Conservation (phyloP, 768 basidiomycete species). For the Neoboletus subvelutipes region DNA sequence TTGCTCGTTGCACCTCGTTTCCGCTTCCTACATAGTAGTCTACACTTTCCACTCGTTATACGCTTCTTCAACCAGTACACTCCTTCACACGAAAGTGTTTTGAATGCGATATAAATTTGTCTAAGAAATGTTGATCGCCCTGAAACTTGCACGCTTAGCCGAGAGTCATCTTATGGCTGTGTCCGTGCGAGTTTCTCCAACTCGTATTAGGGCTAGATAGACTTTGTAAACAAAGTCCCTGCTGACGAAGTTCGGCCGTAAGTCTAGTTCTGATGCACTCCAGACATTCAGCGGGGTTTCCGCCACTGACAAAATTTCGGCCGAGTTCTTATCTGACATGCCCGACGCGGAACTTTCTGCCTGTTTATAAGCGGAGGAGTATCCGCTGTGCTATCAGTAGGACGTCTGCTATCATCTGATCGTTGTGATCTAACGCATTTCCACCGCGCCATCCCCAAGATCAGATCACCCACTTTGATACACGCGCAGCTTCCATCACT, state of each 20-base stretch:
- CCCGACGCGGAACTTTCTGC: not conserved
- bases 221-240: no score
- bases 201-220: no score
- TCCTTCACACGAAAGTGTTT: constrained; percentile 23
- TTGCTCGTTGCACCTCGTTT: constrained; percentile 19
- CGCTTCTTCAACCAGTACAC: constrained; percentile 26
- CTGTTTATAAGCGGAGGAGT: not conserved
- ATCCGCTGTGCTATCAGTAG: constrained; percentile 3
- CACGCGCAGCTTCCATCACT: not conserved
- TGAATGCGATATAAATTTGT: constrained; percentile 28
- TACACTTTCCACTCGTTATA: constrained; percentile 27
- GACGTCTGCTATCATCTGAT: constrained; percentile 9
- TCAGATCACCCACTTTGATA: constrained; percentile 2
- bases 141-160: not conserved
- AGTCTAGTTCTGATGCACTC: constrained; percentile 5
- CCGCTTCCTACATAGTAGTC: constrained; percentile 17
- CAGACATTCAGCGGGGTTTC: not conserved
- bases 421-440: not conserved
- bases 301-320: constrained; percentile 3
- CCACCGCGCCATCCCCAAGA: not conserved
- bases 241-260: no score
- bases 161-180: no score
- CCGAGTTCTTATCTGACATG: constrained; percentile 7
- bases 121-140: not conserved
- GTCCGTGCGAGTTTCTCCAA: no score